Base-by-base conservation (phyloP, 2,329 filamentous ascomycete species). In the Sporothrix dimorphospora region DNA sequence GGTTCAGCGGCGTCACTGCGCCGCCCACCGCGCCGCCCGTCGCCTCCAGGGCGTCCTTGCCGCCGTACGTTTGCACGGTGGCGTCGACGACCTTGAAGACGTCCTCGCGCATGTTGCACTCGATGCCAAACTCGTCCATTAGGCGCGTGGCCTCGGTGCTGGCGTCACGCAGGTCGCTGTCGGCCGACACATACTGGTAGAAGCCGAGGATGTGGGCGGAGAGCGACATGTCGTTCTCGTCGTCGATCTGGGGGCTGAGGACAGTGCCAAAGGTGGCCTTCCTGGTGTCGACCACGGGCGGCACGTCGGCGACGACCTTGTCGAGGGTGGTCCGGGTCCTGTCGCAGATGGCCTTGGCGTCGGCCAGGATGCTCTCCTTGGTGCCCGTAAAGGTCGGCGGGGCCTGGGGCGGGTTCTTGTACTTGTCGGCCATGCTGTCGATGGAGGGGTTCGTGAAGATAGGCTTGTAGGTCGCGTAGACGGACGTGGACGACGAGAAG, bases 41-140 rank as follows among this genome's bases (percentile, higher is more conserved):
- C 72, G 81, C 80, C 76, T 87, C 86, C 77, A 88, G 86, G 19
- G 87, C 84, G 69, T 71, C 76, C 40, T 73, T 75, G 24, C 80
- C 79, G 61, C 82, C 81, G 61, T 81, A 82, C 49, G 87, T 84
- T 75, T 86, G 79, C 76, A 85, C 88, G 47, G 87, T 84, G 34
- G 86, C 86, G 63, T 91, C 86, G 34, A 91, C 87, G 3, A 90
- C 83, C 77, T 85, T 84, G 84, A 92, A 96, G 73, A 94, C 87
- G 76, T 96, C 93, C 82, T 95, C 91, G 70, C 93, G 88, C 92
- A 95, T 95, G 77, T 86, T 88, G 71, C 89, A 88, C 82, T 96
- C 93, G 75, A 95, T 94, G 71, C 85, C 82, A 78, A 93, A 94
- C 75, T 94, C 91, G 77, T 92, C 89, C 83, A 94, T 88, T 74